Evolutionary conservation across 2,329 filamentous ascomycete genomes (phyloP), one percentile per base, ranked within the genome.

Genomic region (Ramichloridium luteum): DNA sequence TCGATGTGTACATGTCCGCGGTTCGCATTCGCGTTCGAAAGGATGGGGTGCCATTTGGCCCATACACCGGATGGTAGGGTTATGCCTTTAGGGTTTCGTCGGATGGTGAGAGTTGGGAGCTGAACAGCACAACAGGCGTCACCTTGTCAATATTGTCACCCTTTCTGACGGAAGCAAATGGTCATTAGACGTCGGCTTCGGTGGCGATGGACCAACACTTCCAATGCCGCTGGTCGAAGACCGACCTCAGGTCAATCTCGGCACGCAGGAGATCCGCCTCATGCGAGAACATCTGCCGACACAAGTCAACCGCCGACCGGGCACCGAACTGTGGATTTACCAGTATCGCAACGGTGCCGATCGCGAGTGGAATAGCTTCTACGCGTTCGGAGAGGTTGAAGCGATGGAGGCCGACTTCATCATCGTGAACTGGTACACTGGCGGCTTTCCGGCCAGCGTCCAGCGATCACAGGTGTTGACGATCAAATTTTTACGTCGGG

Each of bases 371-470:
- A 60, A 66, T 18, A 58, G 68, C 2, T 69, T 64, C 35, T 82
- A 81, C 50, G 68, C 65, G 34, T 85, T 83, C 50, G 64, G 65
- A 2, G 72, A 79, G 12, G 55, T 67, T 10, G 75, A 80, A 51
- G 80, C 77, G 48, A 49, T 70, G 16, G 64, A 62, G 3, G 50
- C 56, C 14, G 77, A 81, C 50, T 80, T 73, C 45, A 60, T 60
- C 12, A 56, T 76, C 2, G 59, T 76, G 58, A 80, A 73, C 52
- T 69, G 60, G 44, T 67, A 49, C 25, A 70, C 68, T 1, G 70
- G 67, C 39, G 61, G 60, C 22, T 33, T 31, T 20, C 39, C 39
- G n/a, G 49, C 53, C 16, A 68, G 61, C 35, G 68, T 63, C 45
- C 76, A 78, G 49, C 68, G 64, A 9, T 55, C 59, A 32, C 64